A percentile compares a stretch with the other conserved stretches of the same genome.
phyloP scores from a whole-genome alignment of 1,284 basidiomycete genomes.

The Irpex lacteus region DNA sequence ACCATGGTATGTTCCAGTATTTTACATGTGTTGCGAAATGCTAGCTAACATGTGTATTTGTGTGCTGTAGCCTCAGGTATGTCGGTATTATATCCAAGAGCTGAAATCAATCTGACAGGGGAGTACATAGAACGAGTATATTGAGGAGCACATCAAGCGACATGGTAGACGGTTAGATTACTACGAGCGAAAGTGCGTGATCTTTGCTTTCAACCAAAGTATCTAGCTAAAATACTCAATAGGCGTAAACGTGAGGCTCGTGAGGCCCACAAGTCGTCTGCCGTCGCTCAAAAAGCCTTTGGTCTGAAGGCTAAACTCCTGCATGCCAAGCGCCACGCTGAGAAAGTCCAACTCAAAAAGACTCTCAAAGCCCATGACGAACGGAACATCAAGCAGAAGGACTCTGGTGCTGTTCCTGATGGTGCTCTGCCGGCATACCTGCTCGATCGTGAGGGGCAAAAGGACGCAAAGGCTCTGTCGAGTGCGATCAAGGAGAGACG shows the following conservation, averaged over 20 bases:
- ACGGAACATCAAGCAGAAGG: conserved; percentile 94
- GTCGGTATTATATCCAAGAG: background rate
- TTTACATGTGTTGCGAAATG: conserved; percentile 10
- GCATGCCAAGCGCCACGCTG: conserved; percentile 92
- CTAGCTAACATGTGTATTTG: conserved; percentile 12
- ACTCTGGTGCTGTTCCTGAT: conserved; percentile 78
- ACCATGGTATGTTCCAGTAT: conserved; percentile 49
- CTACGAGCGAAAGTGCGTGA: conserved; percentile 76
- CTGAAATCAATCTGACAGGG: background rate
- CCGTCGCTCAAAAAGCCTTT: conserved; percentile 91
- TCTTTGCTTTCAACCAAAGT: background rate
- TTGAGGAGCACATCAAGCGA: conserved; percentile 86
- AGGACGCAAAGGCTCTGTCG: conserved; percentile 97
- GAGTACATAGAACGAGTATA: conserved; percentile 76
- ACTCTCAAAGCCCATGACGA: conserved; percentile 99
- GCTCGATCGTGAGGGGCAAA: conserved; percentile 95
- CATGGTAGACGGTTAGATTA: conserved; percentile 86
- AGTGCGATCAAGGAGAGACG: conserved; percentile 98
- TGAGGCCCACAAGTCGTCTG: conserved; percentile 85
- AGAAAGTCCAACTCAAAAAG: conserved; percentile 99
- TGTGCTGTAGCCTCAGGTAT: conserved; percentile 64
- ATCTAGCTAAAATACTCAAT: conserved; percentile 9
- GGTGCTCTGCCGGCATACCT: conserved; percentile 93
- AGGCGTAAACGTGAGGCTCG: conserved; percentile 96
- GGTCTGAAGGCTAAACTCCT: conserved; percentile 98